Evolutionary conservation across 192 early-diverging fungal species (phyloP).

Genomic region (Coemansia sp.): DNA sequence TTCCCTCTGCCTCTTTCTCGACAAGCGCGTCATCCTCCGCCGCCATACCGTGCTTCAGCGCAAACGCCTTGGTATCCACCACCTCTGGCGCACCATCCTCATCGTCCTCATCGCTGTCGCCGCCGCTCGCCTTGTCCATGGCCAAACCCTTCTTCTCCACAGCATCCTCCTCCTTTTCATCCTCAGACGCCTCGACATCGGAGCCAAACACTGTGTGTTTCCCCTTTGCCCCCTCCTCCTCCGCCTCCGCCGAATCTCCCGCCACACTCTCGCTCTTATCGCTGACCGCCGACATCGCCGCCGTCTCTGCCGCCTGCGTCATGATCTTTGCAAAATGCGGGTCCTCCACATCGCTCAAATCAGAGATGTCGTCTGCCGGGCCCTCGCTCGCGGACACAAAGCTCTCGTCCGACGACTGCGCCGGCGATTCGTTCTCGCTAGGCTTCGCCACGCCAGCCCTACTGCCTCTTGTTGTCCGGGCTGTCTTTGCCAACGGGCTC

Average conservation of each 20-base stretch:
- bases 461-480: background rate
- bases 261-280: constrained; percentile 17
- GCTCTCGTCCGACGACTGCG: background rate
- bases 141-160: background rate
- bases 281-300: constrained; percentile 22
- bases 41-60: background rate
- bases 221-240: background rate
- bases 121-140: constrained; percentile 3
- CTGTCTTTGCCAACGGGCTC: no score
- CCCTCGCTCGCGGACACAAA: background rate
- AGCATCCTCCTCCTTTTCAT: constrained; percentile 7
- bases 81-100: constrained; percentile 47
- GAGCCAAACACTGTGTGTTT: constrained; percentile 23
- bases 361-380: constrained; percentile 32
- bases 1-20: background rate
- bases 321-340: constrained; percentile 46
- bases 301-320: constrained; percentile 33
- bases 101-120: constrained; percentile 13
- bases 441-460: background rate
- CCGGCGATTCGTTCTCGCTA: background rate
- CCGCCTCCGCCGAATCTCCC: constrained; percentile 10
- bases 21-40: background rate
- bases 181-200: constrained; percentile 16
- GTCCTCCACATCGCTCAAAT: constrained; percentile 48
- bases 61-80: constrained; percentile 19